Base-by-base conservation (phyloP, 2,329 filamentous ascomycete species). In the Albophoma yamanashiensis region DNA sequence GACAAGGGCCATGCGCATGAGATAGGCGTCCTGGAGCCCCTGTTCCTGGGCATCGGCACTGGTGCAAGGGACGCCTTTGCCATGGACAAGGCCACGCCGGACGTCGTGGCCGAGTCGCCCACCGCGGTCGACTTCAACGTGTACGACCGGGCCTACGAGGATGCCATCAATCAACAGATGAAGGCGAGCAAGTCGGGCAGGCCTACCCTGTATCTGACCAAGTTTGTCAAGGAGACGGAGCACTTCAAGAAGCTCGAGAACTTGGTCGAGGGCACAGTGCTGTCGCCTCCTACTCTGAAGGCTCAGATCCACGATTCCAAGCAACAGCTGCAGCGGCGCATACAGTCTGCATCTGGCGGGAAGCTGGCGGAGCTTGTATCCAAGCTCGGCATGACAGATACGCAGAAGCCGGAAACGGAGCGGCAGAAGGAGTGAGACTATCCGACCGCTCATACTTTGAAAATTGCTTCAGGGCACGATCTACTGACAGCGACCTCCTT, bases 81-180 rank as follows among this genome's bases (percentile, higher is more conserved):
- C 55, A 70, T 68, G 47, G 73, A 75, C 59, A 70, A 74, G 31
- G 65, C 70, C 12, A 74, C 73, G 17, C 73, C 73, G 3, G 73
- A 80, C 27, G 71, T 88, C 5, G 86, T 96, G 47, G 90, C 89
- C 38, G 92, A 96, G 73, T 95, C 90, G 1, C 93, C 93, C 3
- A 88, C 88, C 0, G 88, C 87, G 1, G 89, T 90, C 7, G 91
- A 95, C 62, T 91, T 91, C 66, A 87, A 94, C 69, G 88, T 97
- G 61, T 97, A 96, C 71, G 91, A 96, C 71, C 85, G 83, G 0
- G 93, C 93, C 0, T 97, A 96, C 70, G 85, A 90, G 68, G 69
- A 70, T 25, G 84, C 89, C 62, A 91, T 97, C 74, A 83, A 94
- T 36, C 82, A 88, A 61, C 82, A 87, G 20, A 93, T 97, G 67